phyloP scores from a whole-genome alignment of 768 basidiomycete genomes.

The Baorangia bicolor region DNA sequence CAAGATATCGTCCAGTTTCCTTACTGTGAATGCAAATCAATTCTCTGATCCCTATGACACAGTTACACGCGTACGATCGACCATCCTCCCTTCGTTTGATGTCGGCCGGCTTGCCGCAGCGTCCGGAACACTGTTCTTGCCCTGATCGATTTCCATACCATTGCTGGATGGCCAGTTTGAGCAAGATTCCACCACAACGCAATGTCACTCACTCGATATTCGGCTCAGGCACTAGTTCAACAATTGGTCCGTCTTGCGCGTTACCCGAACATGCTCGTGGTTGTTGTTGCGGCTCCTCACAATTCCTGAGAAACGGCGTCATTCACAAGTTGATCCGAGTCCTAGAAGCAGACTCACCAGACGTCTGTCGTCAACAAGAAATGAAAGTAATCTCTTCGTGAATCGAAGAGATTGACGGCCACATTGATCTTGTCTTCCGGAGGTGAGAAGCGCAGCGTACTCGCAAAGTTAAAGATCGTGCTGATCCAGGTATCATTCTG shows the following conservation, averaged over 20 bases:
- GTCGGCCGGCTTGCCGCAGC: not conserved
- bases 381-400: too few species aligned
- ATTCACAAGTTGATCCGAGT: not conserved
- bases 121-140: not conserved
- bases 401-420: too few species aligned
- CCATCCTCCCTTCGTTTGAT: too few species aligned
- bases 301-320: not conserved
- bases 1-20: too few species aligned
- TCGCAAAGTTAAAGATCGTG: not conserved
- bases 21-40: not conserved
- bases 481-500: not conserved
- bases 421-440: constrained; percentile 8
- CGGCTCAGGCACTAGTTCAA: too few species aligned
- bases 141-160: not conserved
- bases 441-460: not conserved
- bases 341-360: constrained; percentile 2
- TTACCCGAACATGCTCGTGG: not conserved
- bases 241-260: not conserved
- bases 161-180: not conserved
- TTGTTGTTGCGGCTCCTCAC: not conserved
- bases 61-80: not conserved
- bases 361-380: constrained; percentile 7
- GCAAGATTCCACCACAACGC: not conserved
- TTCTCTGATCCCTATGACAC: too few species aligned
- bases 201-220: not conserved